phyloP scores from a whole-genome alignment of 2,329 filamentous ascomycete genomes.

The Hypoxylon sp. region DNA sequence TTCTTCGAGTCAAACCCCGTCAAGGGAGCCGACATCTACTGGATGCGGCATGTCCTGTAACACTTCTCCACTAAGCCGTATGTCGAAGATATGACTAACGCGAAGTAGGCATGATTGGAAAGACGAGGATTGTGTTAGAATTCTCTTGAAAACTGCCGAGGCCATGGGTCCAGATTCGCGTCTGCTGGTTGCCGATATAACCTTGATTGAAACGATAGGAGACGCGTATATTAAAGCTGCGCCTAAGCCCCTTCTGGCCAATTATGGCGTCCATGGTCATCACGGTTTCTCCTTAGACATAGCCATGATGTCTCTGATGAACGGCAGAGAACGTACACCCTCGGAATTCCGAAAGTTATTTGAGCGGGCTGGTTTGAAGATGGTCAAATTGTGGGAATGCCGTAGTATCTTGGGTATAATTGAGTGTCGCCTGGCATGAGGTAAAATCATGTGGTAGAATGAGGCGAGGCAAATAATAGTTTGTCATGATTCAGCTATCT shows the following conservation, averaged over 20 bases:
- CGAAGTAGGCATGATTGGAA: constrained; percentile 41
- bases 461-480: constrained; percentile 9
- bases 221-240: constrained; percentile 39
- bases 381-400: constrained; percentile 46
- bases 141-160: constrained; percentile 34
- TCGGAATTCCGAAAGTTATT: constrained; percentile 43
- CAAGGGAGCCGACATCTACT: constrained; percentile 51
- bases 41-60: constrained; percentile 44
- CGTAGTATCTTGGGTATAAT: constrained; percentile 44
- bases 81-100: constrained; percentile 27
- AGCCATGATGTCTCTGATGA: constrained; percentile 45
- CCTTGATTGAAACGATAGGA: constrained; percentile 42
- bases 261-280: constrained; percentile 41
- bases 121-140: constrained; percentile 35
- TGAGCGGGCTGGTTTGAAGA: constrained; percentile 37
- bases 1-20: constrained; percentile 52
- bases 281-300: constrained; percentile 44
- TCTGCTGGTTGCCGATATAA: constrained; percentile 44
- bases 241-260: constrained; percentile 41
- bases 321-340: constrained; percentile 39
- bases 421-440: constrained; percentile 40
- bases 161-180: constrained; percentile 40
- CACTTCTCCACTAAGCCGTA: not conserved
- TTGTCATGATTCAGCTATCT: constrained; percentile 3
- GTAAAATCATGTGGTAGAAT: constrained; percentile 11